Conservation (phyloP, 345 rosid species). For the Draba incana region DNA sequence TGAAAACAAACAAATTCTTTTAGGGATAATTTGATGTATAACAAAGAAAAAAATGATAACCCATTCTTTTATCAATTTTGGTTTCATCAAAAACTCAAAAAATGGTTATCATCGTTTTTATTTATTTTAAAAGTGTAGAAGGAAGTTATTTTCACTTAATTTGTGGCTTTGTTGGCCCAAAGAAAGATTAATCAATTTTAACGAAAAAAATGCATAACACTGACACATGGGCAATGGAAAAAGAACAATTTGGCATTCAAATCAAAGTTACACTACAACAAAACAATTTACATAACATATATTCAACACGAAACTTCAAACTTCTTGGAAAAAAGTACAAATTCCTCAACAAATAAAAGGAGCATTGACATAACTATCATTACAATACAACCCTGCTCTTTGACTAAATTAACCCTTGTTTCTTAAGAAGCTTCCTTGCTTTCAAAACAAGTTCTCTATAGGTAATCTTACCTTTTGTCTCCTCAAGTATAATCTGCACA, state of each 20-base stretch:
- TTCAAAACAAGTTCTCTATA: constrained; percentile 62
- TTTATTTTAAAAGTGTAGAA: no score
- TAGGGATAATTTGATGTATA: no score
- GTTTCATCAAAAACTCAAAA: no score
- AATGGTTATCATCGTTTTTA: no score
- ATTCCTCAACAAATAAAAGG: constrained; percentile 50
- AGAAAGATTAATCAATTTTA: no score
- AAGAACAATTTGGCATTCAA: neutral
- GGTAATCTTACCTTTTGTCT: constrained; percentile 55
- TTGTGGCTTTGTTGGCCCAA: no score
- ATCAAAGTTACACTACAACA: constrained; percentile 1
- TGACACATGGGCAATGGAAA: neutral
- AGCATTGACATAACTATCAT: constrained; percentile 58
- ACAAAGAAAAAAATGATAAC: no score
- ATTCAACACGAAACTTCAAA: constrained; percentile 18
- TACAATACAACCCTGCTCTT: constrained; percentile 87
- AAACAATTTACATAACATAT: constrained; percentile 16
- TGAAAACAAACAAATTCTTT: no score
- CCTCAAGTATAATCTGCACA: constrained; percentile 66
- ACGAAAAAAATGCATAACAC: neutral
- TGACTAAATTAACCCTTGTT: constrained; percentile 81
- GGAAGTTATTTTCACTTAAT: no score
- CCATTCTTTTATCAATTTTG: no score
- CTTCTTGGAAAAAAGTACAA: neutral
- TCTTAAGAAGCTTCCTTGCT: constrained; percentile 64